Evolutionary conservation across 1,284 basidiomycete genomes (phyloP).

Genomic region (Tylopilus orsonianus): DNA sequence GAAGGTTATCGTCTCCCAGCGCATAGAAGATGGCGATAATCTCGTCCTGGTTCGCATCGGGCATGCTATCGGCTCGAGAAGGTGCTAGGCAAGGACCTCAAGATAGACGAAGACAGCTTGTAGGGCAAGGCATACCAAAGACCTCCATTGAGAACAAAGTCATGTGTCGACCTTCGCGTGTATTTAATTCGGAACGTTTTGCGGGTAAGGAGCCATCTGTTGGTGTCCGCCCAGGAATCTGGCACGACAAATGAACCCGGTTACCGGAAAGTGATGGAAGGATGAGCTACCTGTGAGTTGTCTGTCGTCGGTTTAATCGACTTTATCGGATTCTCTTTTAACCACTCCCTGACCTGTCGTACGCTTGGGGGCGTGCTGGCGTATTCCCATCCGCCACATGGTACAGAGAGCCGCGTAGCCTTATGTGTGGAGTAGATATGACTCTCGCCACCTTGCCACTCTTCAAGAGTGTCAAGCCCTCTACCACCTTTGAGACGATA

Average conservation of each 20-base stretch:
- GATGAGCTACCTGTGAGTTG: conserved; percentile 53
- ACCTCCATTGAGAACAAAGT: conserved; percentile 81
- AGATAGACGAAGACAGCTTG: background rate
- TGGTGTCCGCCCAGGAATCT: conserved; percentile 83
- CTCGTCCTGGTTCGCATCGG: conserved; percentile 72
- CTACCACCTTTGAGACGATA: conserved; percentile 69
- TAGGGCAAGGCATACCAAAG: conserved; percentile 56
- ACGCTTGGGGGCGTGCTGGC: conserved; percentile 62
- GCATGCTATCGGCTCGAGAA: conserved; percentile 61
- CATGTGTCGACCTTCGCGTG: conserved; percentile 76
- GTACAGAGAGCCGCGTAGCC: conserved; percentile 1
- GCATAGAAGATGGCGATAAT: conserved; percentile 75
- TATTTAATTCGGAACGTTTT: conserved; percentile 37
- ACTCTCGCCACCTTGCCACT: conserved; percentile 43
- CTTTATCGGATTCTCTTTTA: conserved; percentile 34
- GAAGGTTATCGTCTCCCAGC: conserved; percentile 46
- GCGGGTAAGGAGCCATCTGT: conserved; percentile 60
- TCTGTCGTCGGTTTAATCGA: conserved; percentile 19
- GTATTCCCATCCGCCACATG: conserved; percentile 73
- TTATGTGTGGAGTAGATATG: conserved; percentile 3
- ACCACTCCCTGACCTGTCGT: conserved; percentile 53
- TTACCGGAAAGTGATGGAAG: background rate
- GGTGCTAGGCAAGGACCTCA: conserved; percentile 44
- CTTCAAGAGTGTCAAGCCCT: conserved; percentile 50
- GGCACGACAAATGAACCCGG: conserved; percentile 2